These are phyloP conservation scores for Pseudocercospora ulei DNA, from an alignment of 2,329 filamentous ascomycete species.

Conservation along the genomic window DNA sequence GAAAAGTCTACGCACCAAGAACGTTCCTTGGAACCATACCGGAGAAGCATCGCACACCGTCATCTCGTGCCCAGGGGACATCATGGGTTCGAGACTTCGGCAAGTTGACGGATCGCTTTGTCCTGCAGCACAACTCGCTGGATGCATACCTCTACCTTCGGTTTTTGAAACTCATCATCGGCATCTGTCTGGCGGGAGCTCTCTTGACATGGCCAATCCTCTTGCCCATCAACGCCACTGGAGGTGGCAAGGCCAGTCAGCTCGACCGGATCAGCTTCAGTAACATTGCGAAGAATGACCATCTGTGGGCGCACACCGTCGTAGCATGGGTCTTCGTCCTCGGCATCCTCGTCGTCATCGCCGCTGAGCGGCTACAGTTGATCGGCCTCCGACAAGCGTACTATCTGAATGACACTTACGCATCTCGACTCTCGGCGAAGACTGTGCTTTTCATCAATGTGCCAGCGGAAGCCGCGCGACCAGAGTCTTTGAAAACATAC, in stretches of 20 bases:
- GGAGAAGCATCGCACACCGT: conserved; percentile 31
- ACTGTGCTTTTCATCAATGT: conserved; percentile 44
- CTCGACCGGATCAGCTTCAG: conserved; percentile 32
- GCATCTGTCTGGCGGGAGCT: conserved; percentile 38
- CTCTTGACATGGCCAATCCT: conserved; percentile 41
- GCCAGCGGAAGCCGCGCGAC: conserved; percentile 31
- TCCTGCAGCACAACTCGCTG: conserved; percentile 43
- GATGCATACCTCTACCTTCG: conserved; percentile 44
- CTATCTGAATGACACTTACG: conserved; percentile 38
- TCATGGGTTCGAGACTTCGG: conserved; percentile 45
- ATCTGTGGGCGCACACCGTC: conserved; percentile 40
- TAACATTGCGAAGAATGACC: conserved; percentile 38
- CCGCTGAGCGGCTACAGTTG: conserved; percentile 41
- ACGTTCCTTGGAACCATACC: conserved; percentile 32
- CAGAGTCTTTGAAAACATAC: conserved; percentile 29
- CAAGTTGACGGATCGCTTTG: conserved; percentile 38
- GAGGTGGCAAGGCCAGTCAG: conserved; percentile 29
- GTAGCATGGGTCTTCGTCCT: conserved; percentile 39
- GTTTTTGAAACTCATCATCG: conserved; percentile 40
- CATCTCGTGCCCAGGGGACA: conserved; percentile 21
- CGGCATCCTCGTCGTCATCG: conserved; percentile 38
- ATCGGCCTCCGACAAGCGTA: conserved; percentile 44
- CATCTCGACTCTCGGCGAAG: conserved; percentile 40
- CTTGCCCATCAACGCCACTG: conserved; percentile 42
- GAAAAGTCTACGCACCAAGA: conserved; percentile 31